These are phyloP conservation scores for Venturia asperata DNA, from an alignment of 2,329 filamentous ascomycete species.

Conservation along the genomic window DNA sequence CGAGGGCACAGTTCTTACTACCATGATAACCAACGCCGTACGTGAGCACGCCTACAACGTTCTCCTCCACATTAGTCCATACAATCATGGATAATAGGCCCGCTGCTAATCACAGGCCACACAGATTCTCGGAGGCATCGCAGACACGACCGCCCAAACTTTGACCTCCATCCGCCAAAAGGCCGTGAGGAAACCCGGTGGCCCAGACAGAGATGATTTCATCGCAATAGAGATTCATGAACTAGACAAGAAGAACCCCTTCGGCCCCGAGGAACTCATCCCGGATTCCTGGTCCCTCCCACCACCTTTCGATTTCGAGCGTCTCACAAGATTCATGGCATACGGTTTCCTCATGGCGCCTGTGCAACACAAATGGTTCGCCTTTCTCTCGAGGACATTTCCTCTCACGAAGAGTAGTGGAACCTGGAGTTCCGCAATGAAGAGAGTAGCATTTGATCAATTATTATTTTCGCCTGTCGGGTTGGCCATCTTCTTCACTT, in stretches of 20 bases:
- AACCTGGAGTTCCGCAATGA: constrained; percentile 68
- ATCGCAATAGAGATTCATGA: constrained; percentile 85
- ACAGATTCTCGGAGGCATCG: constrained; percentile 79
- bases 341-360: constrained; percentile 97
- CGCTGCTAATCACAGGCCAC: background rate
- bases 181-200: constrained; percentile 55
- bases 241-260: constrained; percentile 71
- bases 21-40: constrained; percentile 97
- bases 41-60: constrained; percentile 27
- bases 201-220: constrained; percentile 57
- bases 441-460: constrained; percentile 88
- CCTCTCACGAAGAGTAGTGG: constrained; percentile 73
- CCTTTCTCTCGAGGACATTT: constrained; percentile 72
- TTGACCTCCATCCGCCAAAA: constrained; percentile 75
- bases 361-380: constrained; percentile 92
- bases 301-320: constrained; percentile 90
- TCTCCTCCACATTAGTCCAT: constrained; percentile 3
- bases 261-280: constrained; percentile 58
- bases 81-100: constrained; percentile 7
- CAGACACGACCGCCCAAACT: constrained; percentile 90
- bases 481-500: constrained; percentile 84
- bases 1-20: constrained; percentile 67
- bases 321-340: constrained; percentile 89
- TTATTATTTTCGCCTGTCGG: constrained; percentile 85
- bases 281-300: constrained; percentile 56